phyloP scores from a whole-genome alignment of 2,329 filamentous ascomycete genomes.

The Trichoderma polysporum region DNA sequence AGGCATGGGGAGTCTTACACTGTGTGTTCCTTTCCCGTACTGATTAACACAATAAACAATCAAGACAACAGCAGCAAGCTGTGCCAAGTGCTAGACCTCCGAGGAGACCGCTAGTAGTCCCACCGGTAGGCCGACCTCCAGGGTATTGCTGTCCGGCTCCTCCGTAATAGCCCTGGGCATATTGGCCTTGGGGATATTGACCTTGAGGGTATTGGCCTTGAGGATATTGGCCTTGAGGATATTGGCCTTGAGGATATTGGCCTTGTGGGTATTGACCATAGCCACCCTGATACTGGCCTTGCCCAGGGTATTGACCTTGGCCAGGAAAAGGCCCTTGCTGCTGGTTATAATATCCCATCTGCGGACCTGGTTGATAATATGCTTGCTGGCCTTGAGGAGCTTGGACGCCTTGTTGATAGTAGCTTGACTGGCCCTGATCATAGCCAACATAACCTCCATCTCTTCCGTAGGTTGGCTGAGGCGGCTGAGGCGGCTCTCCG shows the following conservation, averaged over 20 bases:
- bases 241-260: background rate
- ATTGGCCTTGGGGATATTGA: background rate
- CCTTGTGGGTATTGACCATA: slow-evolving; percentile 2
- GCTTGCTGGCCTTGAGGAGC: slow-evolving; percentile 32
- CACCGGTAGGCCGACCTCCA: slow-evolving; percentile 26
- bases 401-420: slow-evolving; percentile 32
- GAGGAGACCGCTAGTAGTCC: slow-evolving; percentile 37
- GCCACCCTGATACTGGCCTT: too few species aligned
- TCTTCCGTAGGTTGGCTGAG: slow-evolving; percentile 47
- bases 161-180: slow-evolving; percentile 39
- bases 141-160: slow-evolving; percentile 33
- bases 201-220: background rate
- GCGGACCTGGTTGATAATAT: slow-evolving; percentile 43
- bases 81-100: slow-evolving; percentile 50
- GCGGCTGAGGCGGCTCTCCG: slow-evolving; percentile 37
- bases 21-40: too few species aligned
- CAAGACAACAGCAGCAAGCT: slow-evolving; percentile 60
- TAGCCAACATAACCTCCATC: slow-evolving; percentile 29
- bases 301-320: slow-evolving; percentile 37
- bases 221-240: slow-evolving; percentile 34
- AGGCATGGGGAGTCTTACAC: background rate
- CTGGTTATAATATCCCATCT: slow-evolving; percentile 47
- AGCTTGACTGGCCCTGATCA: slow-evolving; percentile 31
- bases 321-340: slow-evolving; percentile 36
- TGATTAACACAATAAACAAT: slow-evolving; percentile 50